These are phyloP conservation scores for Tricholoma terreum DNA, from an alignment of 768 basidiomycete genomes.

Conservation along the genomic window DNA sequence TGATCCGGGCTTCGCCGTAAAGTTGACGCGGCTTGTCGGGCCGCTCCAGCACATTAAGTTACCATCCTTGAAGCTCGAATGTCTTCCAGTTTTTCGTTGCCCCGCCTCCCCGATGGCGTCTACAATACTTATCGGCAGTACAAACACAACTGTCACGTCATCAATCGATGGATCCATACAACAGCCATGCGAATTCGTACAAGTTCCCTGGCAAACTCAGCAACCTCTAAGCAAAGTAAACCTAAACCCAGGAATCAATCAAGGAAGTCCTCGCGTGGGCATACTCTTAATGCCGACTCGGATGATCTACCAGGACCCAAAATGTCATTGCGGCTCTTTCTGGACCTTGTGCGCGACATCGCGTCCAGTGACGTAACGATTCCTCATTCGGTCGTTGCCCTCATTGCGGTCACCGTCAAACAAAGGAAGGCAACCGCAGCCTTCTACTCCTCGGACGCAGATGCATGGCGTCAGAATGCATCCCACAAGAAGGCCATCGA, in stretches of 20 bases:
- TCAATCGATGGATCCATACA: no score
- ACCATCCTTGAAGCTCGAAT: no score
- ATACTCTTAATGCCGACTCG: background rate
- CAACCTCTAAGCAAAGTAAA: no score
- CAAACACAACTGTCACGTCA: no score
- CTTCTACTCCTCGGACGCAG: conserved; percentile 6
- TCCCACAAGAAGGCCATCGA: conserved; percentile 3
- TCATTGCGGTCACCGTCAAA: conserved; percentile 2
- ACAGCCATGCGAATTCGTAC: no score
- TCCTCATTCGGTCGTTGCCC: background rate
- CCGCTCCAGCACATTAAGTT: no score
- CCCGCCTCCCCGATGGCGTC: no score
- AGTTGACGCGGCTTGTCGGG: no score
- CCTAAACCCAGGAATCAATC: background rate
- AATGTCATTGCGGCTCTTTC: background rate
- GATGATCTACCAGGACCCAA: background rate
- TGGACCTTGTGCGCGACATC: conserved; percentile 3
- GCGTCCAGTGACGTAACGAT: conserved; percentile 3
- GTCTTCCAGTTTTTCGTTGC: no score
- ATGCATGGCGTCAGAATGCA: conserved; percentile 4
- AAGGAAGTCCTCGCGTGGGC: background rate
- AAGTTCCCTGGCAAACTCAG: no score
- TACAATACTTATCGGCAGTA: no score
- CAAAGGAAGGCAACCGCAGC: conserved; percentile 5
- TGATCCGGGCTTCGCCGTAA: no score